phyloP scores from a whole-genome alignment of 805 yeast genomes.

The Clavispora carvajalis region DNA sequence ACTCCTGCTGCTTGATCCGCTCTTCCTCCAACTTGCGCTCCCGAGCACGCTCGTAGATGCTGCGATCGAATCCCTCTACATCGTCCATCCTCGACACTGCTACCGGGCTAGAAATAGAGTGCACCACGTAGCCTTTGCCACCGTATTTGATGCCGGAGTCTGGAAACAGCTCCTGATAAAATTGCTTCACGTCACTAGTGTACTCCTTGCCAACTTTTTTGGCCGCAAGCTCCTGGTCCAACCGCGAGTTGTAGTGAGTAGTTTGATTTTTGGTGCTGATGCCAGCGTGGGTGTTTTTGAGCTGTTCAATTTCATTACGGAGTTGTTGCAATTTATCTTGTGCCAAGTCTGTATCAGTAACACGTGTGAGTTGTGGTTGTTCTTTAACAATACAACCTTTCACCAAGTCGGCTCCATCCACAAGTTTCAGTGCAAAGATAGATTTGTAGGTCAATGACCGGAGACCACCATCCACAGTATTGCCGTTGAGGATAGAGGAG shows the following conservation, averaged over 20 bases:
- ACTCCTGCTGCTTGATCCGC: constrained; percentile 1
- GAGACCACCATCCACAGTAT: constrained; percentile 38
- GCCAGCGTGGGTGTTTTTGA: neutral
- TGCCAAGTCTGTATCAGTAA: constrained; percentile 15
- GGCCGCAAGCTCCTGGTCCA: constrained; percentile 11
- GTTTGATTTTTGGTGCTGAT: constrained; percentile 6
- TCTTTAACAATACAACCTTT: constrained; percentile 21
- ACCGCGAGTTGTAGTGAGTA: constrained; percentile 4
- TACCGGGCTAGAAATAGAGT: neutral
- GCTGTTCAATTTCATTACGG: constrained; percentile 18
- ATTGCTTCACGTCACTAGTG: constrained; percentile 2
- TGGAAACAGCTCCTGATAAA: neutral
- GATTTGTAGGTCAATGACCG: constrained; percentile 38
- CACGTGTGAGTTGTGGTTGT: constrained; percentile 10
- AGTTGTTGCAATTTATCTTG: constrained; percentile 14
- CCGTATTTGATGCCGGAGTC: neutral
- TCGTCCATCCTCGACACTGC: constrained; percentile 11
- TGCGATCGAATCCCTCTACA: constrained; percentile 12
- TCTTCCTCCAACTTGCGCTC: constrained; percentile 7
- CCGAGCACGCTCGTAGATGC: constrained; percentile 10
- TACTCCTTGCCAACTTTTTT: constrained; percentile 5
- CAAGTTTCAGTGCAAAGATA: constrained; percentile 29
- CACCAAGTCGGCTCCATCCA: constrained; percentile 32
- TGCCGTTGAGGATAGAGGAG: constrained; percentile 36
- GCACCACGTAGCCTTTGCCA: neutral